phyloP scores from a whole-genome alignment of 257 asterid genomes.

The Ajuga chamaepitys region DNA sequence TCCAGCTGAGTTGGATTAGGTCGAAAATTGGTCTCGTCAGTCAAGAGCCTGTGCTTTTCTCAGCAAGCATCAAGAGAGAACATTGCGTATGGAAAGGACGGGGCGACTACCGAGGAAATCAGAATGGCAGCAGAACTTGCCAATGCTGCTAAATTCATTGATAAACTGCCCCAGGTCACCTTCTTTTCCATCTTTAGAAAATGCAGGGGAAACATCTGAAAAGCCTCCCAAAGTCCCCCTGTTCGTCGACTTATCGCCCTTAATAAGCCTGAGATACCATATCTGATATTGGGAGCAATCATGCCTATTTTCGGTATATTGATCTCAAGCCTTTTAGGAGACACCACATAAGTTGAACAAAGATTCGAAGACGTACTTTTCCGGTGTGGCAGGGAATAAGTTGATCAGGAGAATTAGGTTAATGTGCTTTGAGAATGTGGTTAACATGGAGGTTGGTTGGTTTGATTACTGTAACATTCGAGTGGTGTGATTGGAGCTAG shows the following conservation, averaged over 20 bases:
- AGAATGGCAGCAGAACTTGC: conserved; percentile 58
- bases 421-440: conserved; percentile 56
- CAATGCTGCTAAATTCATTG: conserved; percentile 66
- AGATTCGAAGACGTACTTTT: conserved; percentile 46
- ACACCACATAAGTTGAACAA: conserved; percentile 36
- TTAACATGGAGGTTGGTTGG: conserved; percentile 66
- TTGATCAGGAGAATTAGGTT: conserved; percentile 44
- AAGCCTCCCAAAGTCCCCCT: conserved; percentile 34
- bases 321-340: conserved; percentile 42
- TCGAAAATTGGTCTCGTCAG: conserved; percentile 67
- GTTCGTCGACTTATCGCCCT: conserved; percentile 47
- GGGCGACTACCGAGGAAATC: conserved; percentile 56
- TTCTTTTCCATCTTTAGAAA: not conserved
- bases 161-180: conserved; percentile 56
- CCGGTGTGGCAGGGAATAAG: conserved; percentile 56
- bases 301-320: conserved; percentile 51
- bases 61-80: conserved; percentile 64
- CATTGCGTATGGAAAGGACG: conserved; percentile 60
- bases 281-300: conserved; percentile 37
- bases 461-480: conserved; percentile 46
- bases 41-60: conserved; percentile 77
- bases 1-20: conserved; percentile 69
- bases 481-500: conserved; percentile 61
- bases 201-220: conserved; percentile 17
- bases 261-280: conserved; percentile 56